phyloP scores from a whole-genome alignment of 345 rosid species.

The Limnanthes douglasii region DNA sequence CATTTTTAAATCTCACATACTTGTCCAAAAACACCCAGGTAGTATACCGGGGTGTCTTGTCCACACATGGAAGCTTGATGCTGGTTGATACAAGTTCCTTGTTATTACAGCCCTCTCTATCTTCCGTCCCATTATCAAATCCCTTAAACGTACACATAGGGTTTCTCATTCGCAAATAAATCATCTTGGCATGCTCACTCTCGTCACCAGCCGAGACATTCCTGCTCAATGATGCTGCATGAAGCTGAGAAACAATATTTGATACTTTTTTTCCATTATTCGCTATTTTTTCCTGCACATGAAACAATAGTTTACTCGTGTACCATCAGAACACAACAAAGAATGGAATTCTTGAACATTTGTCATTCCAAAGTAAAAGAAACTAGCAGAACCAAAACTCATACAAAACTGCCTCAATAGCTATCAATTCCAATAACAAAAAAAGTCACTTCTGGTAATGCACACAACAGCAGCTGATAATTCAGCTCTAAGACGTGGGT shows the following conservation, averaged over 20 bases:
- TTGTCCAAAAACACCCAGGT: conserved; percentile 95
- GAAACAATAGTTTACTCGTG: conserved; percentile 1
- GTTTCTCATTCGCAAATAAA: conserved; percentile 28
- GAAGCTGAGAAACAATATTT: conserved; percentile 22
- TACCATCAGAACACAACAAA: background rate
- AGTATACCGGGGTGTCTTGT: conserved; percentile 85
- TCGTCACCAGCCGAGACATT: conserved; percentile 11
- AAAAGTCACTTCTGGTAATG: no score
- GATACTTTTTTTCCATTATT: conserved; percentile 44
- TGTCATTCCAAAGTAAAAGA: background rate
- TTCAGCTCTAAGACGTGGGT: no score
- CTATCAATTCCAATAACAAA: no score
- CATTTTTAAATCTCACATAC: conserved; percentile 18
- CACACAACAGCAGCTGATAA: no score
- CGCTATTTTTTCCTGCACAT: conserved; percentile 53
- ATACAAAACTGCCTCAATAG: background rate
- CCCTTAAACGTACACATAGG: conserved; percentile 51
- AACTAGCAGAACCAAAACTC: background rate
- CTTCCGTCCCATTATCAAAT: conserved; percentile 38
- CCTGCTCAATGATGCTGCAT: conserved; percentile 29
- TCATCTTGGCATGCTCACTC: conserved; percentile 15
- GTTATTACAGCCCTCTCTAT: conserved; percentile 42
- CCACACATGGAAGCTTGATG: conserved; percentile 40
- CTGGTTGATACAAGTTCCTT: conserved; percentile 42
- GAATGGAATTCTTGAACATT: background rate